Percentiles rank a stretch among this genome's conserved stretches.
These are phyloP conservation scores for Leccinum griseonigrum DNA, from an alignment of 1,284 basidiomycete genomes.

Conservation along the genomic window DNA sequence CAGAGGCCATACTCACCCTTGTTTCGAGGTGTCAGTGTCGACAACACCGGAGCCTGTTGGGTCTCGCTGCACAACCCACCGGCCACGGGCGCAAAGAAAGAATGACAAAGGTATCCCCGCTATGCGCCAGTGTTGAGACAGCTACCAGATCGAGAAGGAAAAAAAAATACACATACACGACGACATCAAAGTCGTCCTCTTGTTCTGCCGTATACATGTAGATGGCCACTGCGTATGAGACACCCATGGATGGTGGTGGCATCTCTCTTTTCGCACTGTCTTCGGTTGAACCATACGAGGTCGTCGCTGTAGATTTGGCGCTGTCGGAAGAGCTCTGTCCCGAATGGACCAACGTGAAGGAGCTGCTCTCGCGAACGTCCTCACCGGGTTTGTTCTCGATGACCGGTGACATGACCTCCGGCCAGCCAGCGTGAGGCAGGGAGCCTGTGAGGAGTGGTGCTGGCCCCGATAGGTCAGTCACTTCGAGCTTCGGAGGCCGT, in stretches of 20 bases:
- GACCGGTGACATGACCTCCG: slow-evolving; percentile 67
- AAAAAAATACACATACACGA: slow-evolving; percentile 65
- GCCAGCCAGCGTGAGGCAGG: slow-evolving; percentile 68
- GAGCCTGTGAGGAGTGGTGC: slow-evolving; percentile 48
- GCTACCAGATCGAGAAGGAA: not conserved
- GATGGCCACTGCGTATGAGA: slow-evolving; percentile 88
- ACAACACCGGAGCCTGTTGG: slow-evolving; percentile 81
- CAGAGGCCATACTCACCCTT: slow-evolving; percentile 73
- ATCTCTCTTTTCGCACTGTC: slow-evolving; percentile 42
- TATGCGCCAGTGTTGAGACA: slow-evolving; percentile 32
- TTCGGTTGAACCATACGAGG: slow-evolving; percentile 19
- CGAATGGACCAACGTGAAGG: slow-evolving; percentile 21
- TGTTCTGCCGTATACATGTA: slow-evolving; percentile 96
- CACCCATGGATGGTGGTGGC: slow-evolving; percentile 49
- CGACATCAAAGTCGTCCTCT: slow-evolving; percentile 97
- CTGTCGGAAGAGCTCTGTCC: slow-evolving; percentile 19
- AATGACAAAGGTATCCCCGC: slow-evolving; percentile 91
- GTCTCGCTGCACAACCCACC: slow-evolving; percentile 99
- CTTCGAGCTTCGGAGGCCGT: slow-evolving; percentile 65
- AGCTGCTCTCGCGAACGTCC: slow-evolving; percentile 20
- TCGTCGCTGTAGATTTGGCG: slow-evolving; percentile 17
- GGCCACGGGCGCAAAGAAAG: slow-evolving; percentile 89
- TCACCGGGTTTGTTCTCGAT: slow-evolving; percentile 48
- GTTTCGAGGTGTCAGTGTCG: slow-evolving; percentile 69
- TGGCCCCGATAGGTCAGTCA: slow-evolving; percentile 47